Evolutionary conservation across 2,329 filamentous ascomycete genomes (phyloP).

Genomic region (Sclerotinia spermophila): DNA sequence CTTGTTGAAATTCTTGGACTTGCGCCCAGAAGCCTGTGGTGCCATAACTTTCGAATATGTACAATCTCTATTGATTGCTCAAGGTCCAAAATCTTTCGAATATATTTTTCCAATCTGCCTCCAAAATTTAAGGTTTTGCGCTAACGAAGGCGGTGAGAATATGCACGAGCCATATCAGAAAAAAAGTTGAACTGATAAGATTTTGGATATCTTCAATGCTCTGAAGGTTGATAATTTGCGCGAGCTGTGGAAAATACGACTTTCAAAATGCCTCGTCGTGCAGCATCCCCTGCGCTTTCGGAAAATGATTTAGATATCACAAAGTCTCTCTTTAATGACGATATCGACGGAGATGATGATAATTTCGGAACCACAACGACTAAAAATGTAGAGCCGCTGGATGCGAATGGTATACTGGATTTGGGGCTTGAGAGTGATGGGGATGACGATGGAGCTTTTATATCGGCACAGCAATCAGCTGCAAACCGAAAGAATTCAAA

Average conservation of each 20-base stretch:
- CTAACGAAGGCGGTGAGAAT: conserved; percentile 17
- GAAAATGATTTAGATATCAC: conserved; percentile 92
- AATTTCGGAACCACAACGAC: conserved; percentile 36
- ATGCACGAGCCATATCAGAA: conserved; percentile 15
- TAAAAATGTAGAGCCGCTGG: conserved; percentile 48
- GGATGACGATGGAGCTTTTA: conserved; percentile 81
- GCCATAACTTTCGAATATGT: conserved; percentile 27
- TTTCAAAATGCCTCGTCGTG: conserved; percentile 64
- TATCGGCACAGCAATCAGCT: conserved; percentile 80
- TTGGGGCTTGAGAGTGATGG: conserved; percentile 51
- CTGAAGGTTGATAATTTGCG: conserved; percentile 8
- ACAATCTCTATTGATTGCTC: neutral
- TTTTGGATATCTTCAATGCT: conserved; percentile 10
- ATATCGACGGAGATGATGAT: conserved; percentile 49
- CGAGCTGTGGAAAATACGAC: conserved; percentile 16
- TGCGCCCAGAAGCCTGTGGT: conserved; percentile 27
- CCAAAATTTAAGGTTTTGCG: conserved; percentile 19
- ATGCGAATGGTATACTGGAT: conserved; percentile 60
- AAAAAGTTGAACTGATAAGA: conserved; percentile 23
- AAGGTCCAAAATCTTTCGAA: conserved; percentile 15
- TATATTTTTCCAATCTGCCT: conserved; percentile 18
- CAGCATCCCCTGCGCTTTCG: conserved; percentile 75
- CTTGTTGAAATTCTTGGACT: conserved; percentile 25
- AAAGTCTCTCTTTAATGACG: conserved; percentile 66
- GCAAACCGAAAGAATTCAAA: conserved; percentile 83